Base-by-base conservation (phyloP, 192 early-diverging fungal species). In the Coemansia sp. region DNA sequence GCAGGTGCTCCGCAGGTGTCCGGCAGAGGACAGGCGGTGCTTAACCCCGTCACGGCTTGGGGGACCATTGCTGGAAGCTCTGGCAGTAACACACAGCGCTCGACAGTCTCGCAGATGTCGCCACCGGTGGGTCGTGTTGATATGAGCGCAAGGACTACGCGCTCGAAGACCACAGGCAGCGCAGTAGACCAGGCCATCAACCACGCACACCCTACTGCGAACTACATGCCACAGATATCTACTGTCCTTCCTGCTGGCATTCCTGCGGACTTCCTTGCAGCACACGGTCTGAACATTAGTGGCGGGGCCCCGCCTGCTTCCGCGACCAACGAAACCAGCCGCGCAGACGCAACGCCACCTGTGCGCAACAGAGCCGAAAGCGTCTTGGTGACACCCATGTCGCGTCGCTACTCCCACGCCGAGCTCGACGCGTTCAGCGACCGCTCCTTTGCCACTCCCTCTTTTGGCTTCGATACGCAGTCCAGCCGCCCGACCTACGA, bases 191-290 rank as follows among this genome's bases (percentile, higher is more conserved):
- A 58, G 28, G 65, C 69, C 37, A 15, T 47, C 36, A 65, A 67
- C 40, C 27, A 33, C 6, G 66, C 75, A 23, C 70, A 70, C 19
- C 33, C 69, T 61, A 73, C 71, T 67, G 67, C 68, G 56, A 66
- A 73, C 61, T 67, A 67, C n/a, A n/a, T n/a, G 8, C 61, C 63
- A 25, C 63, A 67, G 22, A 75, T 67, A 19, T 65, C 74, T 75
- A 75, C 67, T 66, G 67, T 61, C 8, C 45, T 69, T 17, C 40
- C 57, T n/a, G 41, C 52, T 42, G 53, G 34, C 50, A 14, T 56
- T 17, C 40, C 57, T n/a, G 41, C 52, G 38, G 53, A 25, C 50
- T 6, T 56, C 29, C 55, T 47, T 34, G 59, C 61, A 37, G 50
- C 61, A 11, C 50, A 62, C 10, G 41, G 30, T 0, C 13, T 44